Evolutionary conservation across 2,329 filamentous ascomycete species (phyloP).

Genomic region (Penicillium sp.): DNA sequence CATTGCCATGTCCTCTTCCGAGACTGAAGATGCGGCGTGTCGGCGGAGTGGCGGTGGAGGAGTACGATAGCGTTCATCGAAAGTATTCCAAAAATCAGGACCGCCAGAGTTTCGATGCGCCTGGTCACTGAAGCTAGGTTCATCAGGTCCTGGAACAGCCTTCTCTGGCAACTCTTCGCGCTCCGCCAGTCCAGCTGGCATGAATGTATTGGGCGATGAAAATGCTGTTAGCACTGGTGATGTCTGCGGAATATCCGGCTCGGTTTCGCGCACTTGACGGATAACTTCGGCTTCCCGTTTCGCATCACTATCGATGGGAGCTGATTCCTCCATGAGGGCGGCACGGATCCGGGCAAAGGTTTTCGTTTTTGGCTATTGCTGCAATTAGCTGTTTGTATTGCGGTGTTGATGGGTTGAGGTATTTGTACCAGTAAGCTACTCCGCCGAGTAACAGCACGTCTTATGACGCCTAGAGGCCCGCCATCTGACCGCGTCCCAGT

Average conservation of each 20-base stretch:
- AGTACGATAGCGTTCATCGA: conserved; percentile 70
- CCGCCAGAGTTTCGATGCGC: conserved; percentile 73
- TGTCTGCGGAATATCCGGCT: conserved; percentile 63
- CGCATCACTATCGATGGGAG: conserved; percentile 86
- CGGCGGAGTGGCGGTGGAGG: conserved; percentile 68
- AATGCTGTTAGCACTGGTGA: conserved; percentile 46
- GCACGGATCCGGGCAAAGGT: conserved; percentile 92
- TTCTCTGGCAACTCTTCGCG: conserved; percentile 31
- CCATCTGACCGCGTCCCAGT: conserved; percentile 49
- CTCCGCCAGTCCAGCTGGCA: conserved; percentile 19
- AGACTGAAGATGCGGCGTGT: conserved; percentile 56
- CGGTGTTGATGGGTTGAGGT: background rate
- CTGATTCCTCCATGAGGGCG: conserved; percentile 83
- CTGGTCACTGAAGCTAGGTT: conserved; percentile 76
- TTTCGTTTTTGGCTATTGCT: conserved; percentile 83
- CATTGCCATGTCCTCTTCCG: conserved; percentile 46
- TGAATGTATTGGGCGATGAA: conserved; percentile 56
- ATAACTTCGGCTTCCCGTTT: conserved; percentile 94
- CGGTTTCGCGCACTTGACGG: conserved; percentile 89
- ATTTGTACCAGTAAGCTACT: conserved; percentile 81
- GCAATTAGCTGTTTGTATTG: conserved; percentile 7
- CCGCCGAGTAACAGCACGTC: conserved; percentile 80
- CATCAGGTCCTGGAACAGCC: conserved; percentile 54
- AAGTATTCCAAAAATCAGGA: conserved; percentile 77
- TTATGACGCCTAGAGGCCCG: conserved; percentile 75